A percentile compares a stretch with the other conserved stretches of the same genome.
phyloP scores from a whole-genome alignment of 371 early-diverging fungal species.

The Lichtheimia corymbifera region DNA sequence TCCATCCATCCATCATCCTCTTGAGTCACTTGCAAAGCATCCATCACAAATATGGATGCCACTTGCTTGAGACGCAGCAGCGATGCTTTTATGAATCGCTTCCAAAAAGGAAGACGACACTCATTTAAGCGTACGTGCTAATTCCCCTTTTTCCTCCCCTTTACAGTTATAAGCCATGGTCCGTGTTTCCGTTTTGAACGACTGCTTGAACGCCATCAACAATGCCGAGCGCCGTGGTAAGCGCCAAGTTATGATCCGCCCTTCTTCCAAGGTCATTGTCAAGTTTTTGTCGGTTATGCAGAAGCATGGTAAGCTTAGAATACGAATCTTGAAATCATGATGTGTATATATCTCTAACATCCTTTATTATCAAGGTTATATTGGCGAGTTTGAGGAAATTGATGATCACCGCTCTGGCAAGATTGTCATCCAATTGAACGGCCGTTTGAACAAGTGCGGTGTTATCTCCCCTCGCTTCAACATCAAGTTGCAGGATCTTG shows the following conservation, averaged over 20 bases:
- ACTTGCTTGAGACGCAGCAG: slow-evolving; percentile 1
- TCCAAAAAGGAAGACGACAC: slow-evolving; percentile 14
- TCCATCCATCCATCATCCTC: slow-evolving; percentile 13
- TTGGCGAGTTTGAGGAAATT: slow-evolving; percentile 98
- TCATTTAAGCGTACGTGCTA: slow-evolving; percentile 21
- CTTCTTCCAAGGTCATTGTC: slow-evolving; percentile 95
- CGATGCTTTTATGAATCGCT: slow-evolving; percentile 12
- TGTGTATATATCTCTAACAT: too few species aligned
- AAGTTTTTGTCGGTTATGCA: slow-evolving; percentile 99
- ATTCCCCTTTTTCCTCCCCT: not conserved
- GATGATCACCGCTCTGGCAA: slow-evolving; percentile 99
- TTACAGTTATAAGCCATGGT: slow-evolving; percentile 16
- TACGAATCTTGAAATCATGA: not conserved
- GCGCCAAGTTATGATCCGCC: slow-evolving; percentile 94
- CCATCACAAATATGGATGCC: not conserved
- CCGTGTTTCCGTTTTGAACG: slow-evolving; percentile 60
- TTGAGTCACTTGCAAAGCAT: slow-evolving; percentile 16
- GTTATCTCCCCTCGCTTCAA: slow-evolving; percentile 99
- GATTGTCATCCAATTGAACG: slow-evolving; percentile 98
- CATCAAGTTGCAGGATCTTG: slow-evolving; percentile 93
- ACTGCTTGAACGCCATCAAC: slow-evolving; percentile 96
- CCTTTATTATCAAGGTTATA: slow-evolving; percentile 79
- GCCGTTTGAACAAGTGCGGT: slow-evolving; percentile 99
- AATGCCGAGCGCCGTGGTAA: slow-evolving; percentile 78
- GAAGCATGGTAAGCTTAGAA: slow-evolving; percentile 77